A percentile compares a stretch with the other conserved stretches of the same genome.
Evolutionary conservation across 108 stramenopile species (phyloP).

Genomic region (Nannochloropsis salina): DNA sequence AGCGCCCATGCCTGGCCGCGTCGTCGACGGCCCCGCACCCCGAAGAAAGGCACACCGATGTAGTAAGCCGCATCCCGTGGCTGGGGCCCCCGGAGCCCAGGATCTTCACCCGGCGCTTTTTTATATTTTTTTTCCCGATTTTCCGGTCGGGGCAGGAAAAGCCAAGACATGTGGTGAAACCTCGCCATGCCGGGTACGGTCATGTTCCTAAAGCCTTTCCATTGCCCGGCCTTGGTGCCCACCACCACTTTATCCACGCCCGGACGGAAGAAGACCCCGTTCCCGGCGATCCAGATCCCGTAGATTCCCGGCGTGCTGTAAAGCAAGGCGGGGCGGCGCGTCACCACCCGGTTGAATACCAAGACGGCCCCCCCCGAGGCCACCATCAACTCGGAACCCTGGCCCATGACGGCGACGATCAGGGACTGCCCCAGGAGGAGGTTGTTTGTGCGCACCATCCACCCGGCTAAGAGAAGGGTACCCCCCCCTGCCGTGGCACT

Average conservation of each 20-base stretch:
- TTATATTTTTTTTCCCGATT: not conserved
- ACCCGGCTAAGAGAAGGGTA: not conserved
- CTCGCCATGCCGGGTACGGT: not conserved
- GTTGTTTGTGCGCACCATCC: not conserved
- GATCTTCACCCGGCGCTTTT: not conserved
- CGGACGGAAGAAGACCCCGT: not conserved
- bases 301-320: not conserved
- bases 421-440: not conserved
- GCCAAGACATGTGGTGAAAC: not conserved
- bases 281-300: conserved; percentile 1
- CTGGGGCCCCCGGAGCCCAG: not conserved
- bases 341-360: not conserved
- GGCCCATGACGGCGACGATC: not conserved
- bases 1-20: not conserved
- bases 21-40: not conserved
- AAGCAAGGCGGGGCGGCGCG: not conserved
- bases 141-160: not conserved
- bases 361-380: not conserved
- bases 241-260: conserved; percentile 7
- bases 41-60: conserved; percentile 3
- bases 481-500: not conserved
- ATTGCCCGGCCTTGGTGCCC: not conserved
- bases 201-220: not conserved
- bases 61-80: conserved; percentile 17
- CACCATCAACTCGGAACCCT: conserved; percentile 1